Conservation (phyloP, 2,329 filamentous ascomycete species). For the Helminthosporium solani region DNA sequence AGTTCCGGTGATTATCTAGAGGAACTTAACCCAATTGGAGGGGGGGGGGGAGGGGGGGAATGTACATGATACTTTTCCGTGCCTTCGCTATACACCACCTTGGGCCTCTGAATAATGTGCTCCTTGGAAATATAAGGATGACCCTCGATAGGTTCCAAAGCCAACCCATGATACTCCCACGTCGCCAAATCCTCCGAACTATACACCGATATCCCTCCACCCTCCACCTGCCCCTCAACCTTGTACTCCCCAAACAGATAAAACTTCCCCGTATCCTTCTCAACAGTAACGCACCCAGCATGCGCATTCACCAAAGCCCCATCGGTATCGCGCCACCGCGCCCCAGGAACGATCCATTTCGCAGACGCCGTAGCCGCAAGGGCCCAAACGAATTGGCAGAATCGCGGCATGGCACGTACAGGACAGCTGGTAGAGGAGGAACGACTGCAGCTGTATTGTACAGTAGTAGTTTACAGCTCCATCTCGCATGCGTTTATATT, state of each 20-base stretch:
- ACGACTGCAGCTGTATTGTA: no score
- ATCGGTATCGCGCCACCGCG: constrained; percentile 60
- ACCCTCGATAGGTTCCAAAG: constrained; percentile 55
- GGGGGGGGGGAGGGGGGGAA: background rate
- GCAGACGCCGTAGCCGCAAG: constrained; percentile 20
- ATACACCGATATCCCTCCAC: constrained; percentile 59
- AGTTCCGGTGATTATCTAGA: no score
- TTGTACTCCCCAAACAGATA: constrained; percentile 66
- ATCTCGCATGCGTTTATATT: constrained; percentile 16
- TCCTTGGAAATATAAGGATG: constrained; percentile 57
- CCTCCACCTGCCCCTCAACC: constrained; percentile 57
- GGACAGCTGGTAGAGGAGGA: no score
- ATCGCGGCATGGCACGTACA: background rate
- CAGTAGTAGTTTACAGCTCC: background rate
- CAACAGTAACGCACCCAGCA: constrained; percentile 57
- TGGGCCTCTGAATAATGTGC: constrained; percentile 63
- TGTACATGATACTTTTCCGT: constrained; percentile 58
- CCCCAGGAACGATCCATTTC: constrained; percentile 63
- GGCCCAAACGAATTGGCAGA: constrained; percentile 23
- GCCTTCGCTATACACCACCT: constrained; percentile 59
- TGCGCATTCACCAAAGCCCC: constrained; percentile 63
- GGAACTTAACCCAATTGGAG: no score
- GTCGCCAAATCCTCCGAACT: constrained; percentile 62
- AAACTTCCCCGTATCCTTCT: constrained; percentile 56
- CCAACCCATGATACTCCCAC: constrained; percentile 59